Evolutionary conservation across 2,329 filamentous ascomycete genomes (phyloP), one percentile per base, ranked within the genome.

Genomic region (Pezizomycotina sp.): DNA sequence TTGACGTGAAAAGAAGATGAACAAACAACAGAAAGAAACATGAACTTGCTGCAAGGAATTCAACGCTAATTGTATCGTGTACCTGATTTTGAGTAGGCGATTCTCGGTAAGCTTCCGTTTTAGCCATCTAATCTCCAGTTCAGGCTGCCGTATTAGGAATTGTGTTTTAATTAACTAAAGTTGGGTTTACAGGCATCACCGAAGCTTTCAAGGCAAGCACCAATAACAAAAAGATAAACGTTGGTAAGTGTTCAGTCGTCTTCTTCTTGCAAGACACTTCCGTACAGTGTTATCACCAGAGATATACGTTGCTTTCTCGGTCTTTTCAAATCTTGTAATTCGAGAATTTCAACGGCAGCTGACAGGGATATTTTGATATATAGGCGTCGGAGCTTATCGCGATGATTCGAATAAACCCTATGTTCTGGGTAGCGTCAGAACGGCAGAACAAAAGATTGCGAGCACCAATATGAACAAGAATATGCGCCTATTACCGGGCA

Each of bases 401-500:
- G 89, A 92, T 55, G 68, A 95, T 62, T 77, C 84, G 56, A 86
- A 83, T 44, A 95, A 95, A 65, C 89, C 89, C 3, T 98, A 89
- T 89, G 74, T 98, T 45, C 62, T 98, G 46, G 86, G 89, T 31
- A 35, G 38, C 38, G 33, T 48, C 34, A 56, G 95, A 86, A 89
- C 89, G 51, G 84, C 95, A 58, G 77, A 89, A 48, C 73, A 82
- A 53, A 71, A 95, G 49, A 78, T 75, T 77, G 77, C 56, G 83
- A 93, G 60, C 83, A 86, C 55, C 70, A 80, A 42, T 68, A 92
- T 52, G 92, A 98, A 64, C 86, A 98, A 66, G 89, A 98, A 68
- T 98, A 98, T 62, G 81, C 91, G 42, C 86, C 89, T 42, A 98
- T 98, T 57, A 78, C 83, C 46, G 89, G 89, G 55, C 69, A 95